Base-by-base conservation (phyloP, 805 yeast genomes). In the Limtongia smithiae region DNA sequence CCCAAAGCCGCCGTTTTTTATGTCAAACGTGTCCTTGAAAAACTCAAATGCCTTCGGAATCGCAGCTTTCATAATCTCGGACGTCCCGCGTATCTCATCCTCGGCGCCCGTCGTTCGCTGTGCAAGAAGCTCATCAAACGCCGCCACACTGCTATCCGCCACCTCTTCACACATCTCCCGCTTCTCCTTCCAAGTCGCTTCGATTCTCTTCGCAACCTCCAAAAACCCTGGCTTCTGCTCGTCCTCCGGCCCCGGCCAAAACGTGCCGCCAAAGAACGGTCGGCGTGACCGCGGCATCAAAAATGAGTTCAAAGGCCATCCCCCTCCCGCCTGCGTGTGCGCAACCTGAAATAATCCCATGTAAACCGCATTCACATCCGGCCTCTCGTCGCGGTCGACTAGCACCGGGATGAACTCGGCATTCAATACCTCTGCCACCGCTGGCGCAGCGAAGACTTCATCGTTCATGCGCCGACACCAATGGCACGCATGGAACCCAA, bases 251-350 rank as follows among this genome's bases (percentile, higher is more conserved):
- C 70, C 69, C 1, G 67, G 60, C 68, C 70, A 67, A 47, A 65
- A 69, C 4, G 70, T 66, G 3, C 72, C 73, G 2, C 69, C 72
- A 46, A 60, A 65, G 30, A 68, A 60, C 14, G 72, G 72, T 31
- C 60, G 60, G 40, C 65, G 58, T 1, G 62, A 42, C 2, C 61
- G 63, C 1, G 73, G 73, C 1, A 62, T 60, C 43, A 69, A 58
- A 51, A 69, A 68, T 2, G 64, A 70, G 50, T 68, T 69, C 37
- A 69, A 53, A 4, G 73, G 73, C 73, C 73, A 69, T 17, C 72
- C 72, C 9, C 50, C 50, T 11, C 71, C 68, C 1, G 60, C 61
- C 21, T 57, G 54, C 15, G 55, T 50, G 9, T 65, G 58, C 40
- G 50, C 51, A 3, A 65, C 68, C 57, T 69, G 72, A 32, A 69